Evolutionary conservation across 148 eudicot genomes (phyloP), one percentile per base, ranked within the genome.

Genomic region (Gaultheria prostrata): DNA sequence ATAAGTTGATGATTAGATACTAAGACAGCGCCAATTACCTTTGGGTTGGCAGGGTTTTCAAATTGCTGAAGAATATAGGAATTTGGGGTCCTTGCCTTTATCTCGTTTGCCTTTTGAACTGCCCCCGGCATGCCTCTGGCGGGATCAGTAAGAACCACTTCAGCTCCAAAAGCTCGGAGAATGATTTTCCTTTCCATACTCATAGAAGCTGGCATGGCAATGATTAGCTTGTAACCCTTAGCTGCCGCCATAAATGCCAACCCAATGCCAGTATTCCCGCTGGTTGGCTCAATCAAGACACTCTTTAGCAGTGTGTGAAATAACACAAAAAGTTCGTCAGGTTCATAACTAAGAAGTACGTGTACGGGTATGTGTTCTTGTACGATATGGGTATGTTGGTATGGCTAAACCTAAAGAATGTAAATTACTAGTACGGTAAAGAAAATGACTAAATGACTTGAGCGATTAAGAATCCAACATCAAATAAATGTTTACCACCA

Each of bases 171-270:
- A 72, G 99, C 99, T 88, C 88, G 93, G 81, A 97, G 82, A 85
- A 97, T 92, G 71, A 95, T 95, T 84, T 98, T 92, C 87, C 99
- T 93, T 81, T 97, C 99, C 85, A 95, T 86, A 90, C 99, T 97
- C 97, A 97, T 94, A 13, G 99, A 94, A n/a, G 99, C 91, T 48
- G 99, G 99, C 99, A 97, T 97, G 39, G 98, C 90, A 85, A 97
- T 83, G 83, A 92, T 92, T 69, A 95, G 92, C 84, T 89, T 95
- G 86, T 97, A 97, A 83, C 99, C 99, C 88, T 87, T 95, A 82
- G 98, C 91, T 85, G 99, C 99, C 84, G 98, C 99, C 35, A 95
- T 92, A 82, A 97, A 97, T 67, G 99, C 98, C 84, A 97, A 98
- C 17, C 98, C 99, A 24, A 97, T 97, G 82, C 99, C 99, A 4